Evolutionary conservation across 176 grass and related monocot genomes (phyloP), one percentile per base, ranked within the genome.

Genomic region (Olyra latifolia): DNA sequence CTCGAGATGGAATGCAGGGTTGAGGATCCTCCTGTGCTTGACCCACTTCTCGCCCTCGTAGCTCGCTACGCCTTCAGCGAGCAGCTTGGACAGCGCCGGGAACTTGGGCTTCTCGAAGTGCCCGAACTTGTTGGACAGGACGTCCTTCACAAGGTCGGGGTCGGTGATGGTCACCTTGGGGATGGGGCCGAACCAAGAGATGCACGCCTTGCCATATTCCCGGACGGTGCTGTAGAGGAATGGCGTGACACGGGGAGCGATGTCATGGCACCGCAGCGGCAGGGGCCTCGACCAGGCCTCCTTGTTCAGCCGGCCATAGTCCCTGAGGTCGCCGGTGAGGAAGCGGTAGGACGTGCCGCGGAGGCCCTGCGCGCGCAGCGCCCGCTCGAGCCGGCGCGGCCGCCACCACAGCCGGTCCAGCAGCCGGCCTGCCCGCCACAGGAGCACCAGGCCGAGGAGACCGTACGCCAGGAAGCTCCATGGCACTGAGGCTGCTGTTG

Each of bases 301-400:
- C 72, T 30, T 63, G 35, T n/a, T 67, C 62, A 87, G 9, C 60
- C 63, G 43, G 28, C 14, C 59, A 14, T 74, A 63, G 15, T 84
- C 80, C 75, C 57, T 84, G 13, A 81, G 42, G 75, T 91, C 88
- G 71, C 88, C 88, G 28, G 41, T 20, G 19, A 81, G 78, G 49
- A 90, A 83, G 6, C 41, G 82, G 61, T 94, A 91, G 8, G 70
- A 13, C 54, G 77, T 88, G 69, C 91, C 91, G 11, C 53, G 69
- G 23, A 94, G 45, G 40, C 91, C 91, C 70, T 94, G 91, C 8
- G 83, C 79, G 8, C 80, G 83, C 24, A 94, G 83, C 45, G n/a
- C 23, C 4, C 48, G 75, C 65, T 89, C 88, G 7, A 91, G 82
- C 28, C 86, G 82, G 60, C 86, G 80, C 24, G 92, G 92, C 5